A percentile compares a stretch with the other conserved stretches of the same genome.
Conservation (phyloP, 148 eudicot species). For the Rhododendron williamsianum region DNA sequence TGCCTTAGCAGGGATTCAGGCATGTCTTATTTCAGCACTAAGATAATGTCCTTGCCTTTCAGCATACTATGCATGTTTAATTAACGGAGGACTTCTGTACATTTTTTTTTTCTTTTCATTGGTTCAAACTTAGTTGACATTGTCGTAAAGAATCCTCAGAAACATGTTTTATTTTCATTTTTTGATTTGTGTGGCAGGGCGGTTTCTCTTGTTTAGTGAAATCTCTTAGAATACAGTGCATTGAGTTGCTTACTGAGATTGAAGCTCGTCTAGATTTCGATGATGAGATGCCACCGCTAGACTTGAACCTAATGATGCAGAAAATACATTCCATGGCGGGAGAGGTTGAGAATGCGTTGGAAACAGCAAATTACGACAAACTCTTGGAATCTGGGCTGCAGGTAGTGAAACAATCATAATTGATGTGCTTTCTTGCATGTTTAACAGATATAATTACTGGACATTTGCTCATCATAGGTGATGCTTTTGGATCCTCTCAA, state of each 20-base stretch:
- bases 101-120: background rate
- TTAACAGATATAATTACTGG: background rate
- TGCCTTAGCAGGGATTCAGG: slow-evolving; percentile 96
- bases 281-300: slow-evolving; percentile 96
- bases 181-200: slow-evolving; percentile 44
- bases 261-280: slow-evolving; percentile 99
- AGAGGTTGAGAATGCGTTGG: slow-evolving; percentile 63
- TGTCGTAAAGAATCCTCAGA: background rate
- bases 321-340: slow-evolving; percentile 55
- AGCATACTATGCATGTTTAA: background rate
- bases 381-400: slow-evolving; percentile 89
- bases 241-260: slow-evolving; percentile 86
- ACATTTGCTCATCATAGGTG: background rate
- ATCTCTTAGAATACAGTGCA: slow-evolving; percentile 66
- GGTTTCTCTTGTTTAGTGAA: slow-evolving; percentile 87
- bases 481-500: background rate
- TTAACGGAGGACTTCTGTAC: background rate
- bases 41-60: background rate
- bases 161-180: background rate
- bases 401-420: slow-evolving; percentile 32
- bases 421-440: background rate
- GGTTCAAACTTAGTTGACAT: background rate
- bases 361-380: slow-evolving; percentile 91
- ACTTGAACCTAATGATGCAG: slow-evolving; percentile 29
- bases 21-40: slow-evolving; percentile 17